Conservation (phyloP, 1,139 yeast species). For the Eremothecium coryli region DNA sequence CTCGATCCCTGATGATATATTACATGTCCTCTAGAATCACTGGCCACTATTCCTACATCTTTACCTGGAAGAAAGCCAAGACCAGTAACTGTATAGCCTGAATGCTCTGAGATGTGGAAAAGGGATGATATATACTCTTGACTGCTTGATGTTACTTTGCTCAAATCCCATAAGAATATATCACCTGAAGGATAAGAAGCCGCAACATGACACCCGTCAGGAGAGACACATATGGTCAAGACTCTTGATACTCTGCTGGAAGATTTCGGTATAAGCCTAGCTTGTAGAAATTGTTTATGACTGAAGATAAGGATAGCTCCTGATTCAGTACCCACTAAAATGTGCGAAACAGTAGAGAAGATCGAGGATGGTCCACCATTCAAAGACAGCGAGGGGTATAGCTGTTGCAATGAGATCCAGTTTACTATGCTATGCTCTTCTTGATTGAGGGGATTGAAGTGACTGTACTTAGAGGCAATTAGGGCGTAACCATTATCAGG, state of each 20-base stretch:
- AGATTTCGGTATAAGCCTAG: slow-evolving; percentile 20
- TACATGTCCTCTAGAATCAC: slow-evolving; percentile 52
- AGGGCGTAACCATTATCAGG: not conserved
- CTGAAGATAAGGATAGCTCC: slow-evolving; percentile 26
- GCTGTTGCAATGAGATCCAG: slow-evolving; percentile 21
- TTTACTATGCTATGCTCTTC: slow-evolving; percentile 13
- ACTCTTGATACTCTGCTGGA: slow-evolving; percentile 28
- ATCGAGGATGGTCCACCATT: slow-evolving; percentile 27
- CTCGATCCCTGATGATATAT: slow-evolving; percentile 52
- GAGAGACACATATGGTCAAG: slow-evolving; percentile 39
- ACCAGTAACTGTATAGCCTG: slow-evolving; percentile 32
- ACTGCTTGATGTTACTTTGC: slow-evolving; percentile 10
- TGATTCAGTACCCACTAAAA: slow-evolving; percentile 26
- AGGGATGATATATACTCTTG: slow-evolving; percentile 16
- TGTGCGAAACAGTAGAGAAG: slow-evolving; percentile 20
- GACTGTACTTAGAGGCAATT: not conserved
- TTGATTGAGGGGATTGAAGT: not conserved
- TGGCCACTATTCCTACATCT: slow-evolving; percentile 49
- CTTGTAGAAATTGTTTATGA: slow-evolving; percentile 22
- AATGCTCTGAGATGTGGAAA: slow-evolving; percentile 23
- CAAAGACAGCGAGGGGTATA: slow-evolving; percentile 21
- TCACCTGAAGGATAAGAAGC: slow-evolving; percentile 40
- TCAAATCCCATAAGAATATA: slow-evolving; percentile 40
- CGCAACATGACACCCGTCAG: slow-evolving; percentile 44
- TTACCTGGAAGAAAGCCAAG: slow-evolving; percentile 48